Evolutionary conservation across 495 filamentous ascomycete species (phyloP).

Genomic region (Thermothielavioides terrestris): DNA sequence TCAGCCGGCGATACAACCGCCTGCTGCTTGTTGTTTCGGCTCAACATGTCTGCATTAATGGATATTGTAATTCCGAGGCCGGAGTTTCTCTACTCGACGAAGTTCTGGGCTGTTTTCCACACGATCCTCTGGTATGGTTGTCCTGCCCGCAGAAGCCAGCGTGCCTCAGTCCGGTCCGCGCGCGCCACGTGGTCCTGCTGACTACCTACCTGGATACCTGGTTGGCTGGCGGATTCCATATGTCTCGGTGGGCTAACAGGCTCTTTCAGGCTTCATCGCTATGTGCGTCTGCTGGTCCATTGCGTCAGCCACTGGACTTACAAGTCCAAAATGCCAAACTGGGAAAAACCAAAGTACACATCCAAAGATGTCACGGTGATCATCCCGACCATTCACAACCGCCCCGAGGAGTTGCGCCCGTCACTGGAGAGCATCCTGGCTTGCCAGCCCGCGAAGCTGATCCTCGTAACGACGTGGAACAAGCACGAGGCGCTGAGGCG

Average conservation of each 20-base stretch:
- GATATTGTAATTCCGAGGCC: conserved; percentile 29
- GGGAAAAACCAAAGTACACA: conserved; percentile 37
- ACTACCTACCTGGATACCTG: too few species aligned
- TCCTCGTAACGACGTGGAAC: conserved; percentile 48
- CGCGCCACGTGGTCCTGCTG: background rate
- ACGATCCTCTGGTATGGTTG: conserved; percentile 36
- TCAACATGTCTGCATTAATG: conserved; percentile 26
- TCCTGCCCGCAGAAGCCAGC: background rate
- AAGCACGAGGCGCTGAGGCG: conserved; percentile 38
- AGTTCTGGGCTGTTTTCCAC: conserved; percentile 29
- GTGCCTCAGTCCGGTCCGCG: background rate
- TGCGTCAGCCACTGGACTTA: conserved; percentile 44
- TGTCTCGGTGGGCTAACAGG: conserved; percentile 10
- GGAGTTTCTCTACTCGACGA: conserved; percentile 32
- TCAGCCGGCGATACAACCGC: background rate
- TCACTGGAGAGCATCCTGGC: conserved; percentile 48
- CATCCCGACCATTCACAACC: conserved; percentile 48
- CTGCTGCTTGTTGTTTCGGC: conserved; percentile 3
- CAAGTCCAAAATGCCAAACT: conserved; percentile 36
- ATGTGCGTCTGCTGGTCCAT: conserved; percentile 47
- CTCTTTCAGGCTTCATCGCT: conserved; percentile 38
- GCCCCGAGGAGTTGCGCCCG: conserved; percentile 42
- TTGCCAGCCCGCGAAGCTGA: conserved; percentile 43
- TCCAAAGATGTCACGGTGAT: conserved; percentile 48
- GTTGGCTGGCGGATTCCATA: too few species aligned